Base-by-base conservation (phyloP, 306 rosid genomes). In the Quercus variabilis region DNA sequence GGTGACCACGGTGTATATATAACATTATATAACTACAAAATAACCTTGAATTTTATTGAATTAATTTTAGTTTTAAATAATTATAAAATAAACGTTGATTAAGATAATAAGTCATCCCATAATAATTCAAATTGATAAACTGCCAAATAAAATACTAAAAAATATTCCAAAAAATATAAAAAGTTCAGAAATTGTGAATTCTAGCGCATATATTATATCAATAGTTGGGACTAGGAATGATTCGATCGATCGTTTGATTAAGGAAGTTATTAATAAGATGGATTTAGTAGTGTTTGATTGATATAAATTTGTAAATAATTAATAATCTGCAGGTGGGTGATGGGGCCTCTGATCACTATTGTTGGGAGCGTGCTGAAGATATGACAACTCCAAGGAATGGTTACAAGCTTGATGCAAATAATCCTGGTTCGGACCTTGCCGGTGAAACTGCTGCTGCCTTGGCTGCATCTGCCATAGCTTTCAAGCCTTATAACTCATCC, bases 371-470 rank as follows among this genome's bases (percentile, higher is more conserved):
- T 3, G 90, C 98, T 2, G 98, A 94, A 80, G 98, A 91, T 70
- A 94, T 94, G 98, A 87, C 86, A 1, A 94, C 98, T 54, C 72
- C 97, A 46, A 88, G 97, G 74, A 85, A 74, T 19, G 92, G 92
- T 1, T 94, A 89, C 79, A 92, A 86, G 80, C 76, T 92, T 59
- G 98, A 94, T 63, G 94, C 87, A 80, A 75, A 74, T 35, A 87
- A 94, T 76, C 98, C 98, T 0, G 97, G 98, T 64, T 94, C 97
- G 0, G 98, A 94, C 86, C 85, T 94, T 23, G 97, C 97, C 1
- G 97, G 90, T 23, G 98, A 94, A 84, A 94, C 98, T 23, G 92
- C 97, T 1, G 97, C 97, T 18, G 92, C 98, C n/a, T 82, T 94
- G 83, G 98, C 97, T 58, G 85, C 97, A 1, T 86, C 98, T 38